Conservation (phyloP, 768 basidiomycete species). For the Mrakia hoshinonis region DNA sequence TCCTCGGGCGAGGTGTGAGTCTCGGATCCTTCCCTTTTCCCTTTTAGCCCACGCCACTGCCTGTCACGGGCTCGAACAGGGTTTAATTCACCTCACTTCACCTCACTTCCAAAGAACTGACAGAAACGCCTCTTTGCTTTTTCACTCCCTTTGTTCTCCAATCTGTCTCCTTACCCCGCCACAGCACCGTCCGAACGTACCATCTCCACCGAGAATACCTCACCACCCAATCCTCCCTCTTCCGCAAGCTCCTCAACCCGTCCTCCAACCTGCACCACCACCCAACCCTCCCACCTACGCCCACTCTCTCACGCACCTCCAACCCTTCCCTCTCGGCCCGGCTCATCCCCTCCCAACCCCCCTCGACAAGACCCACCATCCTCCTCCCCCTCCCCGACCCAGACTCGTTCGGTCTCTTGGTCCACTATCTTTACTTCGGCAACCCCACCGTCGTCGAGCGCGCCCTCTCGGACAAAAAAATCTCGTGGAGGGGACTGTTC, state of each 20-base stretch:
- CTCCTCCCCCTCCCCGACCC: slow-evolving; percentile 19
- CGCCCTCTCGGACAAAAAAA: background rate
- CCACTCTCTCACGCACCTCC: background rate
- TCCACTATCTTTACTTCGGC: slow-evolving; percentile 20
- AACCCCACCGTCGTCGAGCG: slow-evolving; percentile 8
- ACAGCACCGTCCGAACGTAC: slow-evolving; percentile 12
- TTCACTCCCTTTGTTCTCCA: too few relatives aligned
- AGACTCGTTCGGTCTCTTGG: slow-evolving; percentile 4
- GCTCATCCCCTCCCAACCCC: slow-evolving; percentile 2
- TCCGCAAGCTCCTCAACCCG: background rate
- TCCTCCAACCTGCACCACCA: background rate
- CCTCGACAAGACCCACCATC: background rate
- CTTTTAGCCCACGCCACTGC: too few relatives aligned
- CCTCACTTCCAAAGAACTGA: too few relatives aligned
- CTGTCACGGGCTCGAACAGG: too few relatives aligned
- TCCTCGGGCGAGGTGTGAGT: background rate
- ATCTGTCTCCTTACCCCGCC: background rate
- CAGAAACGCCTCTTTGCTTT: too few relatives aligned
- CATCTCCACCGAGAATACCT: slow-evolving; percentile 12
- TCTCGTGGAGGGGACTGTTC: slow-evolving; percentile 9
- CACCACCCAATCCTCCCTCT: background rate
- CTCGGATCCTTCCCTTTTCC: background rate
- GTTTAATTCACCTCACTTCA: too few relatives aligned
- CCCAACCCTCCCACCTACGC: background rate
- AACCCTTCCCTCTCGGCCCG: background rate